Conservation (phyloP, 2,329 filamentous ascomycete species). For the Fusarium illudens region DNA sequence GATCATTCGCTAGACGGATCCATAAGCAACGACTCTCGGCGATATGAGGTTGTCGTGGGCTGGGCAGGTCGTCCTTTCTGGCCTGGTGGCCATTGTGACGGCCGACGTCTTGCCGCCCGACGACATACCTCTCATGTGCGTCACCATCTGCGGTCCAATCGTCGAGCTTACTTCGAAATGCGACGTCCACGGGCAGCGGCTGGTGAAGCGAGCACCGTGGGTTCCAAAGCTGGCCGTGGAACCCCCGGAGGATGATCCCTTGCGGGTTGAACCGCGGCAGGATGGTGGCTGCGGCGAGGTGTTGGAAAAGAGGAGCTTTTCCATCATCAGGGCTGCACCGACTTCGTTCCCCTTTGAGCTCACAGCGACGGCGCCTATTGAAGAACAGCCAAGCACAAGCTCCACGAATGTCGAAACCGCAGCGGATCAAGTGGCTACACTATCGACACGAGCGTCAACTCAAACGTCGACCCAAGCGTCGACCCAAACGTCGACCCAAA, state of each 20-base stretch:
- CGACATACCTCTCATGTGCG: slow-evolving; percentile 51
- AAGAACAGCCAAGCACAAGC: slow-evolving; percentile 19
- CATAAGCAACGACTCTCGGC: neutral
- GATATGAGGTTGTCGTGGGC: slow-evolving; percentile 43
- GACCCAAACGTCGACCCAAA: too few relatives aligned
- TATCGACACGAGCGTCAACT: slow-evolving; percentile 1
- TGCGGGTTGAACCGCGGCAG: neutral
- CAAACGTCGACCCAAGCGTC: too few relatives aligned
- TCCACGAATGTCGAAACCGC: slow-evolving; percentile 8
- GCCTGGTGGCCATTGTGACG: slow-evolving; percentile 41
- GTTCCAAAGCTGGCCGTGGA: slow-evolving; percentile 35
- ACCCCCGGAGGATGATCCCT: slow-evolving; percentile 7
- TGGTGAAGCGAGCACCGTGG: slow-evolving; percentile 42
- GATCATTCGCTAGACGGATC: neutral
- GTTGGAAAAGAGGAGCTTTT: slow-evolving; percentile 40
- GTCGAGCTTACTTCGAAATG: slow-evolving; percentile 53
- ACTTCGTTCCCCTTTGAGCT: slow-evolving; percentile 42
- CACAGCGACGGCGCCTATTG: slow-evolving; percentile 4
- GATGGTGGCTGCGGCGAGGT: neutral
- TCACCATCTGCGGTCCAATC: slow-evolving; percentile 54
- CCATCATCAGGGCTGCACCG: slow-evolving; percentile 44
- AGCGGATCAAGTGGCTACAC: slow-evolving; percentile 3
- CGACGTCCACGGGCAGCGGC: slow-evolving; percentile 39
- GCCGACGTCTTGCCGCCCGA: slow-evolving; percentile 47
- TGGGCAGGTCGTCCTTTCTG: slow-evolving; percentile 41